Base-by-base conservation (phyloP, 371 early-diverging fungal species). In the Saksenaea vasiformis region DNA sequence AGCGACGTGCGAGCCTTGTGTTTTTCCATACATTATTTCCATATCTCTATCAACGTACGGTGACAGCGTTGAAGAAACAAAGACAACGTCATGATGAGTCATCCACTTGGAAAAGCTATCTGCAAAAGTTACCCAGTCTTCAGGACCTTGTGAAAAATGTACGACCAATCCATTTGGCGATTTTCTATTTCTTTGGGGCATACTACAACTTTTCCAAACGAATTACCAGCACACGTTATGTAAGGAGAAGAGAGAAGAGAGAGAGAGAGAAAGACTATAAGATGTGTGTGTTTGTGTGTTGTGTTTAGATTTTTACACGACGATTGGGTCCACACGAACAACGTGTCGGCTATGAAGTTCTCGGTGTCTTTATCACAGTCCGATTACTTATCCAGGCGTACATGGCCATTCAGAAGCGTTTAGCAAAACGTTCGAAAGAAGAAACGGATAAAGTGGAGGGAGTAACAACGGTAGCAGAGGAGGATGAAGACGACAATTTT, bases 101-200 rank as follows among this genome's bases (percentile, higher is more conserved):
- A 5, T 14, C 61, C 62, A 8, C 58, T 28, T 24, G 34, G 54
- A 58, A 31, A 31, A 7, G 31, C 17, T 27, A 44, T n/a, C 64
- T 58, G 34, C 28, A 66, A 1, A 57, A 34, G 11, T 35, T 81
- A 27, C 73, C 72, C 8, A 54, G 43, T 11, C 38, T 81, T 1
- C 78, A 79, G 55, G 77, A 77, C 17, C 62, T 74, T 31, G 54
- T 65, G 1, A 76, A 76, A 39, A 66, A 85, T 64, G 76, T 87
- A 7, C 71, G 74, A 39, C 85, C 90, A 14, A 68, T 87, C 19
- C 95, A 95, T 68, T 68, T 94, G 58, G 92, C 90, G 2, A 65
- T 91, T 15, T 94, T 95, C 71, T 94, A 94, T 71, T 88, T 95
- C 66, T 69, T 84, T 59, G 94, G 94, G 14, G 82, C 90, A 0